Percentiles rank a stretch among this genome's conserved stretches.
Conservation (phyloP, 208 protist species). For the Trypanosomatidae sp. region DNA sequence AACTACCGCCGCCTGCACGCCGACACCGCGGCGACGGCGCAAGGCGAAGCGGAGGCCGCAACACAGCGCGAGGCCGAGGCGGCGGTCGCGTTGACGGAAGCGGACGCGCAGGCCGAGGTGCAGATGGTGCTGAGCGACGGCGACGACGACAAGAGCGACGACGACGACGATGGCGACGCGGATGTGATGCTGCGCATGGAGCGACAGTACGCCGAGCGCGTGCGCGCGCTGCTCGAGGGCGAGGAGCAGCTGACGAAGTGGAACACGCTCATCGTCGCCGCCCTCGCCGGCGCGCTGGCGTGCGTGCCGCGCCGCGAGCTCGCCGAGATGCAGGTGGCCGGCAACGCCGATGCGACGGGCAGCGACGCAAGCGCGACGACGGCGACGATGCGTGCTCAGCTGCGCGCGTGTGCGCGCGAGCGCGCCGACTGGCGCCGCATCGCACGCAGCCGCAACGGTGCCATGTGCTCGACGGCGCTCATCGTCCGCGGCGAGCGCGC, state of each 20-base stretch:
- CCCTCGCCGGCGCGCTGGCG: conserved; percentile 40
- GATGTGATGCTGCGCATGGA: conserved; percentile 1
- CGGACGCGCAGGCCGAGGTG: too few species aligned
- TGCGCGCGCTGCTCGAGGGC: conserved; percentile 53
- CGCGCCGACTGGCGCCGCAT: conserved; percentile 58
- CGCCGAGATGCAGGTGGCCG: conserved; percentile 29
- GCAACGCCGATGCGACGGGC: conserved; percentile 15
- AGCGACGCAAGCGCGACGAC: conserved; percentile 10
- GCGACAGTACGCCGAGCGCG: conserved; percentile 29
- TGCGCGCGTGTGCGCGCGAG: conserved; percentile 60
- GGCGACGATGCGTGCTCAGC: conserved; percentile 15
- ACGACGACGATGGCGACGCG: conserved; percentile 4
- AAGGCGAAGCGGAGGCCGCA: too few species aligned
- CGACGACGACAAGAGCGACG: conserved; percentile 9
- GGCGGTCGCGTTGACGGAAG: too few species aligned
- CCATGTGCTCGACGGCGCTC: conserved; percentile 70
- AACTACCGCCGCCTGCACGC: too few species aligned
- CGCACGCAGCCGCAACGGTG: conserved; percentile 54
- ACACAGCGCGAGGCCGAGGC: too few species aligned
- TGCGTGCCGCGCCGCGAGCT: conserved; percentile 44
- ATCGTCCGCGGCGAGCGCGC: conserved; percentile 24
- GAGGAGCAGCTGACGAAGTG: conserved; percentile 73
- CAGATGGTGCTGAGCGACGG: conserved; percentile 3
- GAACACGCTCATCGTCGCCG: conserved; percentile 45
- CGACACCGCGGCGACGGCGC: too few species aligned